Evolutionary conservation across 2,329 filamentous ascomycete genomes (phyloP).

Genomic region (Rugonectria rugulosa): DNA sequence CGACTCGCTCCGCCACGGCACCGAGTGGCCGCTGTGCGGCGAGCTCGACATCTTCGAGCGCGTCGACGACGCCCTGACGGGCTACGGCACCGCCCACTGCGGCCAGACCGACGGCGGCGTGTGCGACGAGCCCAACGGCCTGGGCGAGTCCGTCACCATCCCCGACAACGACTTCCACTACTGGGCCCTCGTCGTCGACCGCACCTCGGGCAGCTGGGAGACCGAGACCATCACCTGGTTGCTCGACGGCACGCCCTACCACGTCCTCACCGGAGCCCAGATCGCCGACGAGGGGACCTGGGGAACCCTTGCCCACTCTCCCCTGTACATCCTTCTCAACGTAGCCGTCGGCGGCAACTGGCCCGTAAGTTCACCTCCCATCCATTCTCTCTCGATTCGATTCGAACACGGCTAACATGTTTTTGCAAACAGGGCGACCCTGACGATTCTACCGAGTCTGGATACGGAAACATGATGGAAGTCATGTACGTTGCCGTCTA

Average conservation of each 20-base stretch:
- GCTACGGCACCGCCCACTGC: conserved; percentile 59
- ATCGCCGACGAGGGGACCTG: conserved; percentile 52
- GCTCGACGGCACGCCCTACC: conserved; percentile 53
- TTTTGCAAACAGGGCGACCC: conserved; percentile 41
- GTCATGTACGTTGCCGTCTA: conserved; percentile 51
- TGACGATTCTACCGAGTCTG: conserved; percentile 42
- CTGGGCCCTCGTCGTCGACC: conserved; percentile 58
- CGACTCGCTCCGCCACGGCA: conserved; percentile 54
- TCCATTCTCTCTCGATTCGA: background rate
- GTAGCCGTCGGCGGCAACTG: conserved; percentile 57
- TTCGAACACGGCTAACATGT: conserved; percentile 9
- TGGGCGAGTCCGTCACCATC: conserved; percentile 46
- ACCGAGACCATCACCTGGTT: conserved; percentile 58
- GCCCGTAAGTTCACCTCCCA: conserved; percentile 44
- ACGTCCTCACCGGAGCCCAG: conserved; percentile 51
- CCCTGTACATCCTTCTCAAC: conserved; percentile 56
- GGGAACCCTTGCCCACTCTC: conserved; percentile 51
- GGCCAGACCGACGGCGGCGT: conserved; percentile 51
- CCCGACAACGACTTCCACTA: conserved; percentile 57
- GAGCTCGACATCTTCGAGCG: conserved; percentile 61
- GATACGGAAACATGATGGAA: conserved; percentile 52
- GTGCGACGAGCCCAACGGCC: conserved; percentile 57
- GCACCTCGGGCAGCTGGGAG: conserved; percentile 52
- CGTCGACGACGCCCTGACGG: conserved; percentile 54
- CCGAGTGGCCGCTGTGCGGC: conserved; percentile 57